phyloP scores from a whole-genome alignment of 2,329 filamentous ascomycete species.

The Raffaelea arxii region DNA sequence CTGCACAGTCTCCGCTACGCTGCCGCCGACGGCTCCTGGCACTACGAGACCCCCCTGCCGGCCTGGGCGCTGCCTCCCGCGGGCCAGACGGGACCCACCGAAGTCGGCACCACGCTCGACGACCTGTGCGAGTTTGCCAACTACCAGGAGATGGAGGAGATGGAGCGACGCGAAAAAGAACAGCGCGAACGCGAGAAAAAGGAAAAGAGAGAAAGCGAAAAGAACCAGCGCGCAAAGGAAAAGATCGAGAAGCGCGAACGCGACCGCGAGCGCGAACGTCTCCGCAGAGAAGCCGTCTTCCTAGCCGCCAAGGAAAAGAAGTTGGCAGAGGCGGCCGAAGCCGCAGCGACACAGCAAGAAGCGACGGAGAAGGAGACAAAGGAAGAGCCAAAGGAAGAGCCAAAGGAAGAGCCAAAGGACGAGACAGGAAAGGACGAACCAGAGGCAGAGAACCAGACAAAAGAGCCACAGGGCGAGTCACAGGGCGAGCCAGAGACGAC shows the following conservation, averaged over 20 bases:
- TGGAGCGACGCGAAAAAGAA: background rate
- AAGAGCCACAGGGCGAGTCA: too few species aligned
- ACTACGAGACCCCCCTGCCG: conserved; percentile 76
- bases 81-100: conserved; percentile 60
- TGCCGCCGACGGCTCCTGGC: conserved; percentile 73
- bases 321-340: background rate
- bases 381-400: background rate
- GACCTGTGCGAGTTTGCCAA: too few species aligned
- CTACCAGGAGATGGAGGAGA: conserved; percentile 4
- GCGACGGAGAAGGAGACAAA: background rate
- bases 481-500: too few species aligned
- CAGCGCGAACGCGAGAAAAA: background rate
- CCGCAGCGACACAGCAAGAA: background rate
- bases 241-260: background rate
- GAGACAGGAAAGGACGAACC: background rate
- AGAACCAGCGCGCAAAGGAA: background rate
- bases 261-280: too few species aligned
- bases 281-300: background rate
- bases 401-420: background rate
- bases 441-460: background rate
- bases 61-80: conserved; percentile 76
- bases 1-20: conserved; percentile 88
- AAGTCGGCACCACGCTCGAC: conserved; percentile 45
- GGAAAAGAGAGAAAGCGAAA: background rate
- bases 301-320: background rate